Evolutionary conservation across 768 basidiomycete species (phyloP), one percentile per base, ranked within the genome.

Genomic region (Boletus huronensis): DNA sequence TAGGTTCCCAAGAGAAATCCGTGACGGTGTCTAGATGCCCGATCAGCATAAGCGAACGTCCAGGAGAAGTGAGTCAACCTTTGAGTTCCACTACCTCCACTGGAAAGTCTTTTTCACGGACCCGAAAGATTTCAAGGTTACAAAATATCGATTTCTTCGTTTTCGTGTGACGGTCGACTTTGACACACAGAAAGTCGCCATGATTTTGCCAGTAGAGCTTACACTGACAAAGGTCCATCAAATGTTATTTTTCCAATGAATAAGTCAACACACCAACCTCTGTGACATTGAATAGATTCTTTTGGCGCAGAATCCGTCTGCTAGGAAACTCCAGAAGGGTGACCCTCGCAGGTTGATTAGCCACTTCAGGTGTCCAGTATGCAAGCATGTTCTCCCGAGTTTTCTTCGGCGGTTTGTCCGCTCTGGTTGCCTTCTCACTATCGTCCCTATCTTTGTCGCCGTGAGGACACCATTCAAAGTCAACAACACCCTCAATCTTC

Each of bases 1-100:
- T 88, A n/a, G 97, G 96, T 72, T 98, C 97, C 97, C 97, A 98
- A 43, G 93, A 93, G 71, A 99, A 98, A 64, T 96, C 93, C 50
- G 86, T 87, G 36, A 96, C 96, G 35, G 93, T 85, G 72, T 98
- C 96, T 93, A 66, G 38, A 54, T 17, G 50, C 14, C 43, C 57
- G 56, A 46, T 63, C 57, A 58, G 57, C 43, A 52, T 3, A 46
- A 41, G 32, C 41, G 21, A 28, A 31, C 28, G 19, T 28, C 19
- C 52, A 42, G 13, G 28, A 36, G 10, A 36, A 31, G 23, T 29
- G 32, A 28, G 55, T 65, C 50, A 48, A 93, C 93, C 95, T 80
- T 98, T 99, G 48, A 96, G 79, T 73, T 99, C 97, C 49, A 98
- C 85, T 36, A 97, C 94, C 71, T 99, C 95, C 34, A 99, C 95